These are phyloP conservation scores for Circinella minor DNA, from an alignment of 371 early-diverging fungal genomes.

Conservation along the genomic window DNA sequence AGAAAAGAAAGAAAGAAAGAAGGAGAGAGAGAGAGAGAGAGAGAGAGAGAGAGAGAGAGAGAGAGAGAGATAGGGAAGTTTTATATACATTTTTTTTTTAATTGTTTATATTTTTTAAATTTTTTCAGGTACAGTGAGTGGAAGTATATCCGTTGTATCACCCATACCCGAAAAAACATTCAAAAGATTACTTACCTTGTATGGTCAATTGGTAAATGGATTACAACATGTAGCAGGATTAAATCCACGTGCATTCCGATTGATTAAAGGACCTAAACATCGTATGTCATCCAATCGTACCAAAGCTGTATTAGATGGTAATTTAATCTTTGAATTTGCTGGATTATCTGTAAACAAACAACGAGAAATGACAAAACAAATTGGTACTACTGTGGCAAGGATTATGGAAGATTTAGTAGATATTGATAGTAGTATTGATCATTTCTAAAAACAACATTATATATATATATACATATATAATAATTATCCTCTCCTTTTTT, in stretches of 20 bases:
- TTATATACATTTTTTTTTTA: not conserved
- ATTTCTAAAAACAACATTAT: slow-evolving; percentile 59
- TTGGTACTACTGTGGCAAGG: slow-evolving; percentile 82
- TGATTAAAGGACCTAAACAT: slow-evolving; percentile 62
- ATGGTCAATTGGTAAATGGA: slow-evolving; percentile 79
- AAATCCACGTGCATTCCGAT: slow-evolving; percentile 87
- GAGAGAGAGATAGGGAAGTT: too few species aligned
- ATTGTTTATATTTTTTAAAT: not conserved
- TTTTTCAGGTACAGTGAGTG: slow-evolving; percentile 67
- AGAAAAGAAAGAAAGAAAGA: too few species aligned
- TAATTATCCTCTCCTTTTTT: too few species aligned
- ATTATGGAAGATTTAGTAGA: slow-evolving; percentile 87
- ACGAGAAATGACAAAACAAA: slow-evolving; percentile 85
- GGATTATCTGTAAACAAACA: slow-evolving; percentile 74
- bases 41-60: too few species aligned
- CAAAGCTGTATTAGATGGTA: slow-evolving; percentile 84
- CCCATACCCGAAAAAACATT: slow-evolving; percentile 91
- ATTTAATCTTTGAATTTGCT: slow-evolving; percentile 77
- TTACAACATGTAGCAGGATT: slow-evolving; percentile 87
- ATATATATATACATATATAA: too few species aligned
- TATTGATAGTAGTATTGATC: slow-evolving; percentile 69
- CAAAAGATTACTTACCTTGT: slow-evolving; percentile 81
- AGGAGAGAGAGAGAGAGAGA: too few species aligned
- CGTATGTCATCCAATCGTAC: slow-evolving; percentile 69
- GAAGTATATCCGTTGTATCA: slow-evolving; percentile 71